These are phyloP conservation scores for Calonectria hawksworthii DNA, from an alignment of 2,329 filamentous ascomycete species.

Conservation along the genomic window DNA sequence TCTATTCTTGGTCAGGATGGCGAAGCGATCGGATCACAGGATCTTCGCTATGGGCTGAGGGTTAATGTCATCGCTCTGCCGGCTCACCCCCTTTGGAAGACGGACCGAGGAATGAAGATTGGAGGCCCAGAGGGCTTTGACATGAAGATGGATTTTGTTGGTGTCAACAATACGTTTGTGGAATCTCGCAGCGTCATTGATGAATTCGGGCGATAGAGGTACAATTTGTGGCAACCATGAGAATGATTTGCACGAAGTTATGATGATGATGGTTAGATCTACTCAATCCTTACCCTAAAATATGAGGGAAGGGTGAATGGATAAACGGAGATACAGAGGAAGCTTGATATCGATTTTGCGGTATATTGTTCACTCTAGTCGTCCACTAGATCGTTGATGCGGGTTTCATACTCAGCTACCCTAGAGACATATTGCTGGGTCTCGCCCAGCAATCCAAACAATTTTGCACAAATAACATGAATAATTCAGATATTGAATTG, in stretches of 20 bases:
- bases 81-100: slow-evolving; percentile 65
- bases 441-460: background rate
- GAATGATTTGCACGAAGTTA: slow-evolving; percentile 2
- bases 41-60: slow-evolving; percentile 64
- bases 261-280: background rate
- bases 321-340: background rate
- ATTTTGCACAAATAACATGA: background rate
- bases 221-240: background rate
- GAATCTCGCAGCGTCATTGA: slow-evolving; percentile 66
- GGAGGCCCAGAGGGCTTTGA: slow-evolving; percentile 53
- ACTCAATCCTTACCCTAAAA: background rate
- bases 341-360: background rate
- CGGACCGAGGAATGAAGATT: slow-evolving; percentile 50
- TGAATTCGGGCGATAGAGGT: slow-evolving; percentile 53
- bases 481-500: background rate
- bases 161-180: slow-evolving; percentile 53
- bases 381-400: background rate
- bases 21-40: slow-evolving; percentile 64
- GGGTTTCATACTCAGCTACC: background rate
- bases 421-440: background rate
- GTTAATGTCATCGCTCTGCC: slow-evolving; percentile 65
- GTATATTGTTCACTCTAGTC: background rate
- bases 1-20: slow-evolving; percentile 59
- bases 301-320: background rate
- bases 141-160: slow-evolving; percentile 46